Conservation (phyloP, 257 asterid species). For the Echites panduratus region DNA sequence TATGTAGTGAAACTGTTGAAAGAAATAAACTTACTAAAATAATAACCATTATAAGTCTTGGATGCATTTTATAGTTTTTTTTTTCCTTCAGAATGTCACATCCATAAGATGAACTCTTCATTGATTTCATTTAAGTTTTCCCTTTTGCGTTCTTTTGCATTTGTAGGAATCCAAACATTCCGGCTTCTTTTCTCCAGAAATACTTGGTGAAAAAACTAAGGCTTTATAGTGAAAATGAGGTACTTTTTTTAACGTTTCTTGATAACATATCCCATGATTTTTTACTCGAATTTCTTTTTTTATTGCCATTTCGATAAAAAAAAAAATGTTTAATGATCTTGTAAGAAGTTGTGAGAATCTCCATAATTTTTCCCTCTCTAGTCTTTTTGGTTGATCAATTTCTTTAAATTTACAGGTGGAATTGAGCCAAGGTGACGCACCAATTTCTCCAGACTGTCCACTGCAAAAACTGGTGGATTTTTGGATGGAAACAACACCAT, state of each 20-base stretch:
- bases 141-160: not conserved
- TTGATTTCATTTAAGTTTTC: not conserved
- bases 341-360: not conserved
- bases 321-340: not conserved
- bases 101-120: not conserved
- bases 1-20: too few relatives aligned
- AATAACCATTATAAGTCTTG: not conserved
- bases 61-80: not conserved
- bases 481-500: slow-evolving; percentile 15
- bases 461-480: slow-evolving; percentile 6
- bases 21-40: too few relatives aligned
- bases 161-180: slow-evolving; percentile 18
- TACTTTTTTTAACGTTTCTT: not conserved
- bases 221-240: slow-evolving; percentile 22
- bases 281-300: not conserved
- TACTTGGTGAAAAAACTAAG: slow-evolving; percentile 21
- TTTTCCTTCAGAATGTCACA: not conserved
- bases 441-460: slow-evolving; percentile 9
- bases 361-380: not conserved
- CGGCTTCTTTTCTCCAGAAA: slow-evolving; percentile 11
- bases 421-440: slow-evolving; percentile 13
- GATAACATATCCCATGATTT: too few relatives aligned
- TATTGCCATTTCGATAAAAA: not conserved
- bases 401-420: slow-evolving; percentile 21
- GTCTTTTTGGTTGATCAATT: not conserved